A percentile compares a stretch with the other conserved stretches of the same genome.
phyloP scores from a whole-genome alignment of 306 rosid species.

The Acacia crassicarpa region DNA sequence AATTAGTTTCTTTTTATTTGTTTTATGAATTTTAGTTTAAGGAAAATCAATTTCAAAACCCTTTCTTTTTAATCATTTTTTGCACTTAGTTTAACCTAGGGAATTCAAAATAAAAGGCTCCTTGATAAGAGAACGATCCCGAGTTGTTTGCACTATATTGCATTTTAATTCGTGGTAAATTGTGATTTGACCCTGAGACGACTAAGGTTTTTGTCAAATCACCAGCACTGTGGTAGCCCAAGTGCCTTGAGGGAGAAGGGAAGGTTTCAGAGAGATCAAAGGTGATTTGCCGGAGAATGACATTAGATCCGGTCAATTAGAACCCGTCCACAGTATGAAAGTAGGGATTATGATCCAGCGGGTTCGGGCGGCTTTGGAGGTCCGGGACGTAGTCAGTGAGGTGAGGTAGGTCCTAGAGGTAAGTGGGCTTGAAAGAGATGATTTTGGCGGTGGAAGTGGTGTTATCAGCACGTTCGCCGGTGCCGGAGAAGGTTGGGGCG shows the following conservation, averaged over 20 bases:
- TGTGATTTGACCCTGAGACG: too few species aligned
- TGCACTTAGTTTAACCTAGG: too few species aligned
- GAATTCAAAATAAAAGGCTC: too few species aligned
- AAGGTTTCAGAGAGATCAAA: slow-evolving; percentile 39
- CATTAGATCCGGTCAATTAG: slow-evolving; percentile 42
- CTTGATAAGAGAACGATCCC: too few species aligned
- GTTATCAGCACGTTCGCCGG: neutral
- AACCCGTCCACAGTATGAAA: slow-evolving; percentile 23
- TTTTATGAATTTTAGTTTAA: too few species aligned
- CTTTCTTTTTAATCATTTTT: too few species aligned
- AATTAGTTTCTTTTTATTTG: too few species aligned
- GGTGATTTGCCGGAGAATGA: slow-evolving; percentile 46
- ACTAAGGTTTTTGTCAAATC: too few species aligned
- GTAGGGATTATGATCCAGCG: slow-evolving; percentile 5
- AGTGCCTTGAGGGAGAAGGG: neutral
- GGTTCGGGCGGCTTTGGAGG: slow-evolving; percentile 21
- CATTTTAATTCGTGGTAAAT: too few species aligned
- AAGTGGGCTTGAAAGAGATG: slow-evolving; percentile 23
- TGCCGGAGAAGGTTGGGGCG: neutral
- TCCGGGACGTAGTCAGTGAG: neutral
- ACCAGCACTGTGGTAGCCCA: slow-evolving; percentile 27
- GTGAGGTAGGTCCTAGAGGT: slow-evolving; percentile 25
- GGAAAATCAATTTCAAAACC: too few species aligned
- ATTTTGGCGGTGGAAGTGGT: neutral
- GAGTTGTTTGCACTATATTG: too few species aligned